Evolutionary conservation across 208 protist species (phyloP).

Genomic region (Tritrichomonas musculus): DNA sequence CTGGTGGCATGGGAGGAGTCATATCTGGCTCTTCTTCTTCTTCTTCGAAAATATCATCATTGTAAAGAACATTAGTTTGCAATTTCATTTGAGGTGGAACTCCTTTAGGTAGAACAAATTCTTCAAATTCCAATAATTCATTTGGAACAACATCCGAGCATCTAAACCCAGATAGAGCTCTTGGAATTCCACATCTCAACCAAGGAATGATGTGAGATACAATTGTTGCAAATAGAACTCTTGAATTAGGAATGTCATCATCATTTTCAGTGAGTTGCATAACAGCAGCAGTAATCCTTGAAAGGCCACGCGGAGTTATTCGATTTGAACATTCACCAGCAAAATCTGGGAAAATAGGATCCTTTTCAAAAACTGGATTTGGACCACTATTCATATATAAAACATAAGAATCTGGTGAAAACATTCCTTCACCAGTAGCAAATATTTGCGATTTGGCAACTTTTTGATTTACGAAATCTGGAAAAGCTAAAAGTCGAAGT

Average conservation of each 20-base stretch:
- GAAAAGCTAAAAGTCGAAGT: background rate
- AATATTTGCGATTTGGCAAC: background rate
- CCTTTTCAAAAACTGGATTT: background rate
- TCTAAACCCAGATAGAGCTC: background rate
- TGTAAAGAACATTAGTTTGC: too few species aligned
- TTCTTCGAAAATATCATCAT: too few species aligned
- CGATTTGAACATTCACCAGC: background rate
- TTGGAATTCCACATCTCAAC: slow-evolving; percentile 7
- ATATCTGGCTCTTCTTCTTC: too few species aligned
- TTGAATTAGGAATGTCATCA: background rate
- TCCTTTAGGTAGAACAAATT: background rate
- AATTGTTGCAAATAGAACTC: background rate
- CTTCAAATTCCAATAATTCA: background rate
- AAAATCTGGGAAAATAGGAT: background rate
- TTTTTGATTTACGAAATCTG: background rate
- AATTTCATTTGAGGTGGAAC: background rate
- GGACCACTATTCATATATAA: background rate
- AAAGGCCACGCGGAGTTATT: background rate
- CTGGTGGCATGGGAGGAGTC: too few species aligned
- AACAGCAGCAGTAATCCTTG: background rate
- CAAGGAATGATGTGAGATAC: slow-evolving; percentile 18
- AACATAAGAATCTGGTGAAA: background rate
- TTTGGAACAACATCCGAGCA: background rate
- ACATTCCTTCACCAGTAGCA: background rate
- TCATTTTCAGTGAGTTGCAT: background rate